These are phyloP conservation scores for Eucalyptus dawsonii DNA, from an alignment of 345 rosid genomes.

Conservation along the genomic window DNA sequence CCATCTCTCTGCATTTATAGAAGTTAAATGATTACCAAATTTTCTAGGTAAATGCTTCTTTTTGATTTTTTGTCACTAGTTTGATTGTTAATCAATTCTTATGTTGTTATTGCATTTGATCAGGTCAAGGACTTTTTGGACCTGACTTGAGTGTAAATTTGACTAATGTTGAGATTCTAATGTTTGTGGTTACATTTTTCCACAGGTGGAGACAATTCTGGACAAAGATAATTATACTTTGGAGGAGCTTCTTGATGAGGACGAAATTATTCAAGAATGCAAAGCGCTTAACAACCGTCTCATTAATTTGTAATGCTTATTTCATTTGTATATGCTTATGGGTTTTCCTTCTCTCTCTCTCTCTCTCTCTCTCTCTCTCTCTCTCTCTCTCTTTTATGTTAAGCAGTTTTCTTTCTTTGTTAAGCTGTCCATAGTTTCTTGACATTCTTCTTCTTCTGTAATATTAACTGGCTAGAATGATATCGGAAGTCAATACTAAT, in stretches of 20 bases:
- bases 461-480: neutral
- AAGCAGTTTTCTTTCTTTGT: neutral
- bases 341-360: neutral
- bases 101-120: neutral
- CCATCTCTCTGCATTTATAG: neutral
- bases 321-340: neutral
- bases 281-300: constrained; percentile 82
- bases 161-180: neutral
- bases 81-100: neutral
- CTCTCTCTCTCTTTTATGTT: neutral
- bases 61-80: neutral
- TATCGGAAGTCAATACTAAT: neutral
- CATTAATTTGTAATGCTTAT: constrained; percentile 57
- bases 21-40: neutral
- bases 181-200: neutral
- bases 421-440: neutral
- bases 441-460: neutral
- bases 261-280: constrained; percentile 97
- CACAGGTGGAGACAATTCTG: constrained; percentile 86
- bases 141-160: neutral
- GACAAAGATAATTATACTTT: constrained; percentile 75
- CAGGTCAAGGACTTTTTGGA: neutral
- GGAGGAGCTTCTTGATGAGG: constrained; percentile 96
- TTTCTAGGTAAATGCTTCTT: neutral
- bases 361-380: too few relatives aligned